These are phyloP conservation scores for Xylaria longipes DNA, from an alignment of 495 filamentous ascomycete genomes.

Conservation along the genomic window DNA sequence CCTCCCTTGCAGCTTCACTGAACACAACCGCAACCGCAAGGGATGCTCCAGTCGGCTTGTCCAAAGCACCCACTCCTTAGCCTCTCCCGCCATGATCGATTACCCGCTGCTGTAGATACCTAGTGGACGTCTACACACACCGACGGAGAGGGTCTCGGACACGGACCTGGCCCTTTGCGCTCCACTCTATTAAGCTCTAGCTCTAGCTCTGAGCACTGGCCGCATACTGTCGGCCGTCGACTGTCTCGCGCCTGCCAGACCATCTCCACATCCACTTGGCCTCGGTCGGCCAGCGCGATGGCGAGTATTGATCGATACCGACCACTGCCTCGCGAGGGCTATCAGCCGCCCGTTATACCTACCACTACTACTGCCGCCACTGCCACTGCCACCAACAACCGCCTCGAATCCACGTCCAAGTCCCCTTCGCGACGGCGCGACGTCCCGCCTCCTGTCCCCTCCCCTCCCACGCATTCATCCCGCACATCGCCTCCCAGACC, in stretches of 20 bases:
- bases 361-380: neutral
- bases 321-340: conserved; percentile 52
- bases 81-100: conserved; percentile 4
- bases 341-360: conserved; percentile 45
- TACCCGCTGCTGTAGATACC: neutral
- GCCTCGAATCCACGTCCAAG: conserved; percentile 37
- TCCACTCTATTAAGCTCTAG: conserved; percentile 21
- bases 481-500: conserved; percentile 58
- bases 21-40: neutral
- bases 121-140: neutral
- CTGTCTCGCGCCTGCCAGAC: conserved; percentile 4
- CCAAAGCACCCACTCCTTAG: conserved; percentile 11
- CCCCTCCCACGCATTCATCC: conserved; percentile 56
- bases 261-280: conserved; percentile 13
- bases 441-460: conserved; percentile 60
- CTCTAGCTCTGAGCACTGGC: conserved; percentile 18
- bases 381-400: conserved; percentile 29
- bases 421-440: conserved; percentile 55
- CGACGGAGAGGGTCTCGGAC: conserved; percentile 3
- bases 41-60: conserved; percentile 10
- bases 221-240: neutral
- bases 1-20: neutral
- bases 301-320: conserved; percentile 60
- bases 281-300: conserved; percentile 42
- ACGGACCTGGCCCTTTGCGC: conserved; percentile 2